Evolutionary conservation across 768 basidiomycete genomes (phyloP), one percentile per base, ranked within the genome.

Genomic region (Grammothele lineata): DNA sequence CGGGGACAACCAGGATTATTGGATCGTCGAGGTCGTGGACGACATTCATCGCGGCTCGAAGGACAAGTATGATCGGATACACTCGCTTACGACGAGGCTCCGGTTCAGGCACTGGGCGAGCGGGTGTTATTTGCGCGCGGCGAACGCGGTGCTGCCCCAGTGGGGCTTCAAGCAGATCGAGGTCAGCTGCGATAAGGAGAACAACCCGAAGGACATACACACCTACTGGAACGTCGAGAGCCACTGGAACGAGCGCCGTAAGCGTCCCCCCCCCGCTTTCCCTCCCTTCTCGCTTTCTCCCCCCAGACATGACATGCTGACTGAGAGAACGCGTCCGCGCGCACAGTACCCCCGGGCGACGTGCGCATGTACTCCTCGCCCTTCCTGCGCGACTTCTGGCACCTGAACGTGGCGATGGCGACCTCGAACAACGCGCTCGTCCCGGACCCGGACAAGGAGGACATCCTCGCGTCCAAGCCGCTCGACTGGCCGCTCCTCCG

Each of bases 101-200:
- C 75, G 95, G 49, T 85, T 98, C 71, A 76, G 74, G 50, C 95
- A 99, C 62, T 60, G 77, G 42, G 66, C 66, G 35, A 70, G 88
- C 19, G 89, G 88, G 5, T 99, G 94, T 64, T 97, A 96, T 67
- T 66, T 98, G 36, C 76, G 85, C 10, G 94, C 96, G 7, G 86
- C 88, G 26, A 97, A 94, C 65, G 79, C 83, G 2, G 74, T 89
- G 43, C 66, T 99, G 32, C 96, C 96, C 1, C 91, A 95, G 66
- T 99, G 96, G 96, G 95, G 95, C 10, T 98, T 96, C 77, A 98
- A 99, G 70, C 95, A 99, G 69, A 77, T 97, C 43, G 96, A 99
- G 65, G 94, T 97, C 38, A 87, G 82, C 56, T 99, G 96, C 65
- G 85, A 85, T 44, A 90, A 88, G 67, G 85, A 91, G 64, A 87